Percentiles rank a stretch among this genome's conserved stretches.
These are phyloP conservation scores for Lunasporangiospora selenospora DNA, from an alignment of 192 early-diverging fungal species.

Conservation along the genomic window DNA sequence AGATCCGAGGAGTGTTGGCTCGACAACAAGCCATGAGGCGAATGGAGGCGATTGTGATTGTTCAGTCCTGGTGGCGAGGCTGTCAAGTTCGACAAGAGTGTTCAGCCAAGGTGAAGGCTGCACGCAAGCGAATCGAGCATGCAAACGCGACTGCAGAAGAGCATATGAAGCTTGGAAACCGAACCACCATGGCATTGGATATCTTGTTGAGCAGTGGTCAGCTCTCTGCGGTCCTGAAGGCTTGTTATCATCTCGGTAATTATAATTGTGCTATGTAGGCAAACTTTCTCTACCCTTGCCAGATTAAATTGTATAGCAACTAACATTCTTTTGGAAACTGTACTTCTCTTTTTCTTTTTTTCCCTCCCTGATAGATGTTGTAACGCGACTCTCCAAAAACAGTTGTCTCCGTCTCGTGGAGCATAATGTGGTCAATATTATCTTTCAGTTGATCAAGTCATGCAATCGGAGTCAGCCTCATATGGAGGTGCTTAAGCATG, in stretches of 20 bases:
- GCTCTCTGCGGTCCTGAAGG: constrained; percentile 51
- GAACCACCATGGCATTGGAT: constrained; percentile 49
- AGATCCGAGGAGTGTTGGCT: constrained; percentile 37
- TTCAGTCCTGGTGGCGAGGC: constrained; percentile 51
- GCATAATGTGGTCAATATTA: constrained; percentile 48
- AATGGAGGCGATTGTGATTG: constrained; percentile 23
- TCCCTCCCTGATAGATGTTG: constrained; percentile 27
- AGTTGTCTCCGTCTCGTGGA: constrained; percentile 49
- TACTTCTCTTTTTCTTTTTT: too few relatives aligned
- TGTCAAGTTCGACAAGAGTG: constrained; percentile 38
- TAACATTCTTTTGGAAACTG: too few relatives aligned
- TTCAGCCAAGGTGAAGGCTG: constrained; percentile 41
- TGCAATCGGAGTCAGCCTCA: constrained; percentile 50
- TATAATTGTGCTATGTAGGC: neutral
- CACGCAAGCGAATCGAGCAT: constrained; percentile 43
- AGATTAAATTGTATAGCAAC: too few relatives aligned
- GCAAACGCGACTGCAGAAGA: constrained; percentile 49
- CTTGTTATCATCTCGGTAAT: constrained; percentile 51
- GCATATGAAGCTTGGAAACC: constrained; percentile 53
- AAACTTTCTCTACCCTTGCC: neutral
- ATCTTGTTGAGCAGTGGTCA: constrained; percentile 49
- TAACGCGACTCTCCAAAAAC: constrained; percentile 47
- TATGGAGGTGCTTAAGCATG: constrained; percentile 51
- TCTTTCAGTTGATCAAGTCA: constrained; percentile 47
- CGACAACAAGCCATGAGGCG: constrained; percentile 3